phyloP scores from a whole-genome alignment of 345 rosid genomes.

The Lepidium didymum region DNA sequence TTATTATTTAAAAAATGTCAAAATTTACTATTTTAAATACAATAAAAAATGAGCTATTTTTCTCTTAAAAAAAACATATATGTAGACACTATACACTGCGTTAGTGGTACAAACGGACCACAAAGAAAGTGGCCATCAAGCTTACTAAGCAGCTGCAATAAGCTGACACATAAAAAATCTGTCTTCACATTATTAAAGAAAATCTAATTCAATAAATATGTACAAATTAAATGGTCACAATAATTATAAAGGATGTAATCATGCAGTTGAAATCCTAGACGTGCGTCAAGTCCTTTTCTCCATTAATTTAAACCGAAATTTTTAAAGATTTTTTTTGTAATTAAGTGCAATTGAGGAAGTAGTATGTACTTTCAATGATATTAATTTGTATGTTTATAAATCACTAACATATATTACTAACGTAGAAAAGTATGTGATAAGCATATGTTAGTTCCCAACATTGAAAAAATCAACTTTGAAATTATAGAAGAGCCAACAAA shows the following conservation, averaged over 20 bases:
- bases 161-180: slow-evolving; percentile 21
- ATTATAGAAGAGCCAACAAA: too few relatives aligned
- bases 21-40: not conserved
- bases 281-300: slow-evolving; percentile 24
- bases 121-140: slow-evolving; percentile 21
- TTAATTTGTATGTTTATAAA: not conserved
- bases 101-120: slow-evolving; percentile 24
- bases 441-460: too few relatives aligned
- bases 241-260: slow-evolving; percentile 22
- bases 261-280: slow-evolving; percentile 11
- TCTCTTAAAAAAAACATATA: too few relatives aligned
- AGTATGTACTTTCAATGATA: not conserved
- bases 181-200: slow-evolving; percentile 14
- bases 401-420: not conserved
- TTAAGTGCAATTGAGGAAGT: not conserved
- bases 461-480: too few relatives aligned
- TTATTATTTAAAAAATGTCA: slow-evolving; percentile 27
- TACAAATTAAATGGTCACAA: slow-evolving; percentile 19
- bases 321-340: not conserved
- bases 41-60: too few relatives aligned
- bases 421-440: too few relatives aligned
- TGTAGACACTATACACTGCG: not conserved
- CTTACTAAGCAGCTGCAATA: slow-evolving; percentile 22
- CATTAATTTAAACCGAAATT: not conserved
- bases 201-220: slow-evolving; percentile 16